Conservation (phyloP, 2,329 filamentous ascomycete genomes). For the Trichoderma cornu-damae region DNA sequence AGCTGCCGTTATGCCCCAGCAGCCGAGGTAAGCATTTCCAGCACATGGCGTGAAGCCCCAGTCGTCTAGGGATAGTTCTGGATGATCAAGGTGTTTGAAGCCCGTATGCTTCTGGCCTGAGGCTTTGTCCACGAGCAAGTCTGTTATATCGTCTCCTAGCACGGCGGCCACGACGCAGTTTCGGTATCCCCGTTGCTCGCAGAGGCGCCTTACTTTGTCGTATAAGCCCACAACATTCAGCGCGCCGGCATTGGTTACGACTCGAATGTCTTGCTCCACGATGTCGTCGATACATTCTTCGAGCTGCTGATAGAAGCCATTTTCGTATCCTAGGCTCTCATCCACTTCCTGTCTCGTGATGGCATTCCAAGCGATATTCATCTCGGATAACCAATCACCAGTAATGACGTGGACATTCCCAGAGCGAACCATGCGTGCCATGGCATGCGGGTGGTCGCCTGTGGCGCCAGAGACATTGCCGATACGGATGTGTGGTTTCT, state of each 20-base stretch:
- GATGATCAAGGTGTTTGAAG: conserved; percentile 30
- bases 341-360: conserved; percentile 34
- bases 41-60: conserved; percentile 29
- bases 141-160: conserved; percentile 37
- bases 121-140: conserved; percentile 23
- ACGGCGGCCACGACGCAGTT: conserved; percentile 35
- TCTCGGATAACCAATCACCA: conserved; percentile 40
- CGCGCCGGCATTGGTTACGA: conserved; percentile 39
- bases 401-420: conserved; percentile 35
- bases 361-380: conserved; percentile 46
- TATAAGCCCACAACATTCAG: conserved; percentile 34
- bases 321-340: conserved; percentile 32
- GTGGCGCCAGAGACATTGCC: conserved; percentile 34
- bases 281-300: conserved; percentile 35
- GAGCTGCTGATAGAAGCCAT: conserved; percentile 41
- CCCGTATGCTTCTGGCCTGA: conserved; percentile 18
- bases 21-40: conserved; percentile 45
- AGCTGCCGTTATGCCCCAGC: conserved; percentile 42
- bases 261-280: conserved; percentile 31
- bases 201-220: conserved; percentile 28
- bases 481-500: conserved; percentile 30
- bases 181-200: conserved; percentile 27
- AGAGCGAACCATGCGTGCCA: conserved; percentile 31
- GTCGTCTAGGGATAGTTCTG: conserved; percentile 26
- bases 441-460: conserved; percentile 32